Evolutionary conservation across 169 alveolate genomes (phyloP).

Genomic region (Plasmodium chabaudi): DNA sequence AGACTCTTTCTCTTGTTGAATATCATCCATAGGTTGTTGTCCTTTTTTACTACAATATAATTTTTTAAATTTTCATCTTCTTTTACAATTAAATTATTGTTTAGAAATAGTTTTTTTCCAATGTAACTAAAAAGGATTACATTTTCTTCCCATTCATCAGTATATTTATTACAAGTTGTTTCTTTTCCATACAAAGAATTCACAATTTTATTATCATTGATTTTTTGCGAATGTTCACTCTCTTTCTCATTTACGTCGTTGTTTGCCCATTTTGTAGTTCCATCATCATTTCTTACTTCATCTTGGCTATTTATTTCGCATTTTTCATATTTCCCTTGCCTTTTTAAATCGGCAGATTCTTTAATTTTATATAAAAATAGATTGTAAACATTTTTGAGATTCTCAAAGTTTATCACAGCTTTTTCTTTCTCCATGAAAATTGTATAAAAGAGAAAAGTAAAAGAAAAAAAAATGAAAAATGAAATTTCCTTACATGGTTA

Average conservation of each 20-base stretch:
- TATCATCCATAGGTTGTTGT: not conserved
- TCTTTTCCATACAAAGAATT: not conserved
- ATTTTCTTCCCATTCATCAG: not conserved
- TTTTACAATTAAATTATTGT: not conserved
- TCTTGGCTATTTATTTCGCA: too few species aligned
- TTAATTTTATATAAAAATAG: not conserved
- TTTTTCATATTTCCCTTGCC: too few species aligned
- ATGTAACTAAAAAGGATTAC: slow-evolving; percentile 14
- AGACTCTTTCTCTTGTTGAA: not conserved
- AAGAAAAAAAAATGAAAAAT: too few species aligned
- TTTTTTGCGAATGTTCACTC: too few species aligned
- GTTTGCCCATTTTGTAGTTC: too few species aligned
- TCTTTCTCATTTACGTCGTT: too few species aligned
- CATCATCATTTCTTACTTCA: too few species aligned
- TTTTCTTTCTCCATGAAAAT: not conserved
- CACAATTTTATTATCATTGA: too few species aligned
- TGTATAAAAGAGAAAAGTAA: not conserved
- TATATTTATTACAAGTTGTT: not conserved
- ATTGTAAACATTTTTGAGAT: not conserved
- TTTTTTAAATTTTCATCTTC: slow-evolving; percentile 1
- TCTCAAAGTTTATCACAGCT: not conserved
- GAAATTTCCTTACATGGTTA: too few species aligned
- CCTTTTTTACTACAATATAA: slow-evolving; percentile 9
- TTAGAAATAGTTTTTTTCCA: slow-evolving; percentile 28
- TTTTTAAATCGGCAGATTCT: not conserved